Evolutionary conservation across 805 yeast species (phyloP), one percentile per base, ranked within the genome.

Genomic region (Nakazawaea ishiwadae): DNA sequence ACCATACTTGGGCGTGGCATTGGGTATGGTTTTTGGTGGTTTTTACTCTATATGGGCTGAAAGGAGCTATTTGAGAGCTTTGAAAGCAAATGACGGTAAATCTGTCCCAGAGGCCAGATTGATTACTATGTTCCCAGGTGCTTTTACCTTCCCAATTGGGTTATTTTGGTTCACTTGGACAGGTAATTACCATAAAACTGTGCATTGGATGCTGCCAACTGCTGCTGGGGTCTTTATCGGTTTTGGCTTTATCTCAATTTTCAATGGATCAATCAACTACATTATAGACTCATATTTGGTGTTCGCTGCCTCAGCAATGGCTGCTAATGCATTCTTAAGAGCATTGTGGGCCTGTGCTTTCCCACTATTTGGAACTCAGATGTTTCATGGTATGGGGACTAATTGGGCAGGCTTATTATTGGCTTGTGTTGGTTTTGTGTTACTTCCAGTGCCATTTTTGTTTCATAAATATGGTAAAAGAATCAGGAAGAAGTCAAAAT

Each of bases 111-210:
- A 89, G 60, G 82, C 79, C 24, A 77, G 96, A 60, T 67, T 89
- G 44, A 77, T 79, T n/a, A 79, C 89, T 21, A 77, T 88, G 83
- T 73, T 86, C 62, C 60, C 73, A 30, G 90, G 95, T 19, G 79
- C 81, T 17, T 49, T 85, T 39, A 55, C 73, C 7, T 86, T 89
- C 66, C 83, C 95, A 18, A 67, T 77, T 40, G 96, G 96, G 37
- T 66, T 89, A 47, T 71, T 89, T 53, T 84, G 96, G 96, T 69
- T 89, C 59, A 77, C 86, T 42, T 89, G 96, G 96, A 68, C 91
- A 8, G 96, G 96, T 55, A 73, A 77, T 48, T 89, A 80, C 60
- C 81, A 75, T 38, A 60, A 80, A 23, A 62, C 62, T 30, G 77
- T 86, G 27, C 96, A 82, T 57, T 89, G 91, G 90, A 81, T 79